phyloP scores from a whole-genome alignment of 1,284 basidiomycete species.

The Wallemia mellicola region DNA sequence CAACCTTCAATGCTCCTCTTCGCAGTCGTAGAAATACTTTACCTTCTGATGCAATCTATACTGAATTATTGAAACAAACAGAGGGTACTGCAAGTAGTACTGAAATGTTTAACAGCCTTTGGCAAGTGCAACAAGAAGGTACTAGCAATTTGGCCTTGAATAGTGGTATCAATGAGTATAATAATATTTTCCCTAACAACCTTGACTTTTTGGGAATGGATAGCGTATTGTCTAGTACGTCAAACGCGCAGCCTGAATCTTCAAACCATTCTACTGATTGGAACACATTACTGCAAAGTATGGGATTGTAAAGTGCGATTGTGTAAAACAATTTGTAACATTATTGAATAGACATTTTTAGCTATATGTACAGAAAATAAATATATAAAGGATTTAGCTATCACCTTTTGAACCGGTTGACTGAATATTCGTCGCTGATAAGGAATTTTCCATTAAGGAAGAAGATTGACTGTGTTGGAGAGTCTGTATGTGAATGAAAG shows the following conservation, averaged over 20 bases:
- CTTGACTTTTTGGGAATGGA: background rate
- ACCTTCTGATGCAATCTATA: background rate
- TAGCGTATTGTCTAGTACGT: background rate
- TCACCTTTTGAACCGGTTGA: background rate
- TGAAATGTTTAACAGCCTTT: background rate
- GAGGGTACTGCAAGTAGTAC: background rate
- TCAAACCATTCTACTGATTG: too few species aligned
- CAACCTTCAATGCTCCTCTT: too few species aligned
- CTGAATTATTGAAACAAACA: background rate
- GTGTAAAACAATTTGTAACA: background rate
- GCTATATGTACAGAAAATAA: too few species aligned
- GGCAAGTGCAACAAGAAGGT: background rate
- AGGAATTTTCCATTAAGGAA: background rate
- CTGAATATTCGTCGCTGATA: background rate
- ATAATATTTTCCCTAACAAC: background rate
- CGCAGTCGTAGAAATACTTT: too few species aligned
- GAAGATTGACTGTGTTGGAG: background rate
- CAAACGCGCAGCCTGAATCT: too few species aligned
- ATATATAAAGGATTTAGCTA: background rate
- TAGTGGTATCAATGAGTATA: background rate
- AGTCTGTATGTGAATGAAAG: background rate
- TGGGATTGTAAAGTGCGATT: background rate
- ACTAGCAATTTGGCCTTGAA: background rate
- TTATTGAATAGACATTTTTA: too few species aligned
- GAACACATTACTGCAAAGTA: background rate